Evolutionary conservation across 495 filamentous ascomycete genomes (phyloP).

Genomic region (Hyaloscypha bicolor): DNA sequence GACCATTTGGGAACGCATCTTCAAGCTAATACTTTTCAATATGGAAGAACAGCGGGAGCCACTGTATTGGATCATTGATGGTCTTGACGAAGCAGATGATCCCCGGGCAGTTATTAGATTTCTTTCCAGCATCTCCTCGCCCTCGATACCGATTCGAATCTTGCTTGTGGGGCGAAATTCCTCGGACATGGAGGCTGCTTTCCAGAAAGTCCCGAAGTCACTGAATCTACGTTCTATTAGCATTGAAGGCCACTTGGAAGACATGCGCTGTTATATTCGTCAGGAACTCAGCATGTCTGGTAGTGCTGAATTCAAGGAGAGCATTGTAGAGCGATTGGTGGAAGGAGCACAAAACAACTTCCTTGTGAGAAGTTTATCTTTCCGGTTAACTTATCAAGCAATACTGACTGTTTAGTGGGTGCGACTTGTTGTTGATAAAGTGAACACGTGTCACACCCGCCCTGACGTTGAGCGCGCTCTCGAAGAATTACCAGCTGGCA

Average conservation of each 20-base stretch:
- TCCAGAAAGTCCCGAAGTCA: neutral
- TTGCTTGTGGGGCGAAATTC: neutral
- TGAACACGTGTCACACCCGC: neutral
- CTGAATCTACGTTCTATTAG: no score
- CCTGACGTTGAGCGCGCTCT: neutral
- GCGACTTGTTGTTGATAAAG: neutral
- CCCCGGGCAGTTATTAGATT: neutral
- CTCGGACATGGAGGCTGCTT: neutral
- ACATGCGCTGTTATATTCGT: no score
- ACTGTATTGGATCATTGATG: constrained; percentile 2
- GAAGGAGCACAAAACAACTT: neutral
- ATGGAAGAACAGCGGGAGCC: neutral
- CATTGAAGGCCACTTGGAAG: no score
- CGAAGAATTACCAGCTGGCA: neutral
- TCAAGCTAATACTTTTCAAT: neutral
- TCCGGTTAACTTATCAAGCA: neutral
- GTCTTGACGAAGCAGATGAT: neutral
- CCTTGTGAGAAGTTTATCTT: no score
- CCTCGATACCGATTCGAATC: neutral
- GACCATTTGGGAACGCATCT: neutral
- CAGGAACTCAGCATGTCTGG: no score
- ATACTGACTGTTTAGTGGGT: neutral
- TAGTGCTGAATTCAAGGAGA: no score
- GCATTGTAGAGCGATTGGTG: neutral
- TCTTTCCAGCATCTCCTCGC: neutral